Base-by-base conservation (phyloP, 306 rosid species). In the Rosa rugosa region DNA sequence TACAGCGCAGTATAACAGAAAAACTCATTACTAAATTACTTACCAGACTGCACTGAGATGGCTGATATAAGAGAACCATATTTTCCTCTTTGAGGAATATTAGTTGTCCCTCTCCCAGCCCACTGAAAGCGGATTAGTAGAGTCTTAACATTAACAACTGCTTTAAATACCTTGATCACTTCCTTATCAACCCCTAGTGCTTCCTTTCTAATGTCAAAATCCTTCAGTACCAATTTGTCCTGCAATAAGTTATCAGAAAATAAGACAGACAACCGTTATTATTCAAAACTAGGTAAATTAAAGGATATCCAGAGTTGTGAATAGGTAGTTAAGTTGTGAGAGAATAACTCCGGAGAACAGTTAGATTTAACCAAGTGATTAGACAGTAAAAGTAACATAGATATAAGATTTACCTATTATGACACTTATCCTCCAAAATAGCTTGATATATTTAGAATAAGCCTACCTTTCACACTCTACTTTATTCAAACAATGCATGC, bases 61-160 rank as follows among this genome's bases (percentile, higher is more conserved):
- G 90, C 94, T 75, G 91, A 88, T 81, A 91, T 77, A 51, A 91
- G 90, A 73, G 93, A 88, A 80, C 97, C 97, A 83, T 91, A 89
- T 22, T 34, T 81, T 77, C 90, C 91, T 71, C 65, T 4, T 51
- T 0, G 38, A 34, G 97, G 94, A 75, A 79, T 27, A 69, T 81
- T 83, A 68, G 83, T 79, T 63, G 92, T 91, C 56, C 97, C 97
- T 76, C 87, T 89, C 69, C 91, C 92, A 66, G 94, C 89, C 92
- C 92, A 91, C 63, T 86, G 82, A 45, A 91, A 88, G 36, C 82
- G 92, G 57, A 88, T 83, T 79, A 79, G 80, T 62, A 88, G 17
- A 74, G 73, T 77, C 77, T 83, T 86, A 34, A 83, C 56, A 4
- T 64, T 71, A 18, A 91, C 87, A 75, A 47, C 67, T 17, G 87